phyloP scores from a whole-genome alignment of 2,329 filamentous ascomycete genomes.

The Aspergillus sp. region DNA sequence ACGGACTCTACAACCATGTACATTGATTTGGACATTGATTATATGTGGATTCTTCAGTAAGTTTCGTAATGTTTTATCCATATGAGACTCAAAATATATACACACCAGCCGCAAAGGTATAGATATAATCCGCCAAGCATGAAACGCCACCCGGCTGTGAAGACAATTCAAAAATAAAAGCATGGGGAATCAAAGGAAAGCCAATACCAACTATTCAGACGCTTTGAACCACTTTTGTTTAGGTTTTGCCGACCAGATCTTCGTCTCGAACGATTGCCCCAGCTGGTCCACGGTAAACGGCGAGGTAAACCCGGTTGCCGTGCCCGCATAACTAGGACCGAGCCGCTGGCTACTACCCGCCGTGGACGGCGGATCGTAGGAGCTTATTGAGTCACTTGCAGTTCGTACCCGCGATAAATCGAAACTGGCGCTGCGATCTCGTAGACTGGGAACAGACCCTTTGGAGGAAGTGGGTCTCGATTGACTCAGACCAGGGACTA shows the following conservation, averaged over 20 bases:
- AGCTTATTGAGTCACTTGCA: background rate
- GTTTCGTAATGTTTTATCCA: no score
- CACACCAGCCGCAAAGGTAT: no score
- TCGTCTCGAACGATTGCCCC: slow-evolving; percentile 15
- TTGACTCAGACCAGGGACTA: background rate
- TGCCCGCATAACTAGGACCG: background rate
- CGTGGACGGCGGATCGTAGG: slow-evolving; percentile 3
- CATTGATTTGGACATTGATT: no score
- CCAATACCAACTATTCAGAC: background rate
- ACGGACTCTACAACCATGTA: no score
- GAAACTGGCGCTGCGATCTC: slow-evolving; percentile 4
- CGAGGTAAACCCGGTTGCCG: background rate
- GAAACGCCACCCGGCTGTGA: background rate
- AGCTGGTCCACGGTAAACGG: slow-evolving; percentile 8
- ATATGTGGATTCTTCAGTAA: no score
- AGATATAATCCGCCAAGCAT: no score
- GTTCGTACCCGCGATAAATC: slow-evolving; percentile 1
- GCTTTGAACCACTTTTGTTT: background rate
- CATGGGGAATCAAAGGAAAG: background rate
- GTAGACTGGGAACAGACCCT: background rate
- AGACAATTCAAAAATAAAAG: background rate
- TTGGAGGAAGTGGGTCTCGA: slow-evolving; percentile 5
- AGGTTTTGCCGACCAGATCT: slow-evolving; percentile 12
- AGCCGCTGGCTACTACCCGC: slow-evolving; percentile 5
- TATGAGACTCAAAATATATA: no score